Percentiles rank a stretch among this genome's conserved stretches.
These are phyloP conservation scores for Fusarium nygamai DNA, from an alignment of 2,329 filamentous ascomycete species.

Conservation along the genomic window DNA sequence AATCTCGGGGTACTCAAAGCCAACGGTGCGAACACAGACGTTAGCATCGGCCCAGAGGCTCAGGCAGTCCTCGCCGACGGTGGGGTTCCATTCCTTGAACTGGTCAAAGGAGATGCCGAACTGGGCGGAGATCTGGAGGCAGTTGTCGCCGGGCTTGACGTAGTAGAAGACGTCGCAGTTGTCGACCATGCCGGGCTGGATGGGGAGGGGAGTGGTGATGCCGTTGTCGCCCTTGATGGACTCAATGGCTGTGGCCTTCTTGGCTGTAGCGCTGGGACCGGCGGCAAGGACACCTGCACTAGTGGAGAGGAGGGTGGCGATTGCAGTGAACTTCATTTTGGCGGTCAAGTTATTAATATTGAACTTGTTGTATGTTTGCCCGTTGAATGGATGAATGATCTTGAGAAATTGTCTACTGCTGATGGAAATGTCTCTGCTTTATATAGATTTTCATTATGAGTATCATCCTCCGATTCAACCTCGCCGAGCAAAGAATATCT, in stretches of 20 bases:
- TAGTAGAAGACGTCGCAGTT: slow-evolving; percentile 6
- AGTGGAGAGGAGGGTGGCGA: not conserved
- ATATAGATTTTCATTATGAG: not conserved
- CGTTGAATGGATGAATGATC: not conserved
- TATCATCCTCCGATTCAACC: not conserved
- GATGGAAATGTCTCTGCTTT: accelerated
- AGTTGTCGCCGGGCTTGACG: not conserved
- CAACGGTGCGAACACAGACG: not conserved
- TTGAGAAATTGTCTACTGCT: accelerated
- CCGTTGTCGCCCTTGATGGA: not conserved
- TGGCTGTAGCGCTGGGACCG: not conserved
- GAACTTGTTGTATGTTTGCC: not conserved
- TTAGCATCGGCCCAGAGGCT: slow-evolving; percentile 16
- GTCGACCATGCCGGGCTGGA: slow-evolving; percentile 16
- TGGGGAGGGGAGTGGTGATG: slow-evolving; percentile 13
- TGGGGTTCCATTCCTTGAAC: slow-evolving; percentile 14
- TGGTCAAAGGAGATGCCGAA: slow-evolving; percentile 1
- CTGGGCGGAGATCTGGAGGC: not conserved
- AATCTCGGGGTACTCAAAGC: not conserved
- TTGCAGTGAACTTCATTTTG: slow-evolving; percentile 7
- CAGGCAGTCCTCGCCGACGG: not conserved
- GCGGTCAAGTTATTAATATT: not conserved
- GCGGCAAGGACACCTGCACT: not conserved
- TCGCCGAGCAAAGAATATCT: not conserved
- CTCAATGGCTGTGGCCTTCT: slow-evolving; percentile 6